Percentiles rank a stretch among this genome's conserved stretches.
Evolutionary conservation across 805 yeast species (phyloP).

Genomic region (Candida tibetensis): DNA sequence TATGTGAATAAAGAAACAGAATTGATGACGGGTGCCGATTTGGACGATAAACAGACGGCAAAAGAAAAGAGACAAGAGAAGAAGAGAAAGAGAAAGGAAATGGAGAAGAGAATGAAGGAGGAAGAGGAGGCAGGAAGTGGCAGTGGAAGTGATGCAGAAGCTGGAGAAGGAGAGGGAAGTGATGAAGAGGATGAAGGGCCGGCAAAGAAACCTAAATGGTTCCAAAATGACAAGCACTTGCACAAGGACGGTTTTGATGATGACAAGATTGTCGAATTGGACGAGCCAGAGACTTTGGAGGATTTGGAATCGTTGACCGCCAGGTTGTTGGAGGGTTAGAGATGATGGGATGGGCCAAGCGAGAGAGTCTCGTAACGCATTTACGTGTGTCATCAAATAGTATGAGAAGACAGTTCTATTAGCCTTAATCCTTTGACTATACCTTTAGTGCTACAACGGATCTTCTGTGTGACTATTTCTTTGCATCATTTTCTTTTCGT

Average conservation of each 20-base stretch:
- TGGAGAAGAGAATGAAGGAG: conserved; percentile 54
- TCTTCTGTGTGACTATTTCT: no score
- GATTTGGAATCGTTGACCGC: conserved; percentile 88
- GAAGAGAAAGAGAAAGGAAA: conserved; percentile 83
- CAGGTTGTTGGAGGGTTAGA: conserved; percentile 34
- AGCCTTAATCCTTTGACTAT: no score
- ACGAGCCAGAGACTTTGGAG: conserved; percentile 86
- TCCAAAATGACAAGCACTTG: conserved; percentile 33
- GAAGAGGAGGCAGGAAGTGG: conserved; percentile 35
- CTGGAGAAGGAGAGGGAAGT: conserved; percentile 45
- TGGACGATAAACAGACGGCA: conserved; percentile 72
- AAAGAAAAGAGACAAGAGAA: conserved; percentile 79
- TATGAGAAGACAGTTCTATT: no score
- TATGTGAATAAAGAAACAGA: conserved; percentile 66
- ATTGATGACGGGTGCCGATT: conserved; percentile 69
- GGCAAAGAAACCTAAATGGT: conserved; percentile 49
- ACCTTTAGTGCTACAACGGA: no score
- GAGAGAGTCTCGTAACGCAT: no score
- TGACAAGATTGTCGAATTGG: conserved; percentile 61
- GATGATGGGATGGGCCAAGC: no score
- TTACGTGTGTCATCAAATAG: no score
- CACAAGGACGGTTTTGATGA: conserved; percentile 16
- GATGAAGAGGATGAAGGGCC: conserved; percentile 34
- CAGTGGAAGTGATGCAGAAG: conserved; percentile 30
- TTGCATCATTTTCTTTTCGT: no score